Evolutionary conservation across 768 basidiomycete species (phyloP).

Genomic region (Pleurotus tuoliensis): DNA sequence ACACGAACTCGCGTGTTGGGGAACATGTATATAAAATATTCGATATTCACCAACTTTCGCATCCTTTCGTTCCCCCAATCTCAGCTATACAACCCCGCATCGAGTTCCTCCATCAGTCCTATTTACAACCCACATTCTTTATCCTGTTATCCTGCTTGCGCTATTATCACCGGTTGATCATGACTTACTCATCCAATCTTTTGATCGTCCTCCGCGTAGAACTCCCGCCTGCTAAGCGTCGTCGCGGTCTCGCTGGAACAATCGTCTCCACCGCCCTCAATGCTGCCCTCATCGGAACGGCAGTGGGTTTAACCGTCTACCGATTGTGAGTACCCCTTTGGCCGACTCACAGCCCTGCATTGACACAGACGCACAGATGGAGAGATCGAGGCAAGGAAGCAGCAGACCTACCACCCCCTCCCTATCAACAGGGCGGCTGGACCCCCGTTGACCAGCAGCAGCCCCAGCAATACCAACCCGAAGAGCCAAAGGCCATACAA

Average conservation of each 20-base stretch:
- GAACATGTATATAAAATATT: background rate
- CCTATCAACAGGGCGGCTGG: conserved; percentile 63
- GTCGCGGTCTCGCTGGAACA: conserved; percentile 75
- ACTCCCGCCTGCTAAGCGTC: conserved; percentile 71
- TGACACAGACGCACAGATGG: conserved; percentile 49
- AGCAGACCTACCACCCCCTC: conserved; percentile 50
- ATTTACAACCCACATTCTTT: conserved; percentile 5
- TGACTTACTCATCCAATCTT: conserved; percentile 26
- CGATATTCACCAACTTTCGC: background rate
- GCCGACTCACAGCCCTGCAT: conserved; percentile 4
- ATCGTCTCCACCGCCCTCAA: conserved; percentile 81
- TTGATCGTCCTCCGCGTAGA: conserved; percentile 59
- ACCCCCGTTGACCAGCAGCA: conserved; percentile 27
- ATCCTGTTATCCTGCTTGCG: conserved; percentile 14
- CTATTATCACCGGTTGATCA: conserved; percentile 17
- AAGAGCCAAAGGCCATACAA: conserved; percentile 26
- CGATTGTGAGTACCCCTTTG: conserved; percentile 57
- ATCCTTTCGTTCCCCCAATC: conserved; percentile 13
- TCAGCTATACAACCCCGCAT: conserved; percentile 9
- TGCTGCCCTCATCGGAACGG: conserved; percentile 82
- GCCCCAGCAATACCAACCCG: conserved; percentile 10
- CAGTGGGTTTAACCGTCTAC: conserved; percentile 84
- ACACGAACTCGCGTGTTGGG: conserved; percentile 11
- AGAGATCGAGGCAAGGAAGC: conserved; percentile 66
- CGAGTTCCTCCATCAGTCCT: conserved; percentile 10